These are phyloP conservation scores for Colletotrichum filicis DNA, from an alignment of 2,329 filamentous ascomycete genomes.

Conservation along the genomic window DNA sequence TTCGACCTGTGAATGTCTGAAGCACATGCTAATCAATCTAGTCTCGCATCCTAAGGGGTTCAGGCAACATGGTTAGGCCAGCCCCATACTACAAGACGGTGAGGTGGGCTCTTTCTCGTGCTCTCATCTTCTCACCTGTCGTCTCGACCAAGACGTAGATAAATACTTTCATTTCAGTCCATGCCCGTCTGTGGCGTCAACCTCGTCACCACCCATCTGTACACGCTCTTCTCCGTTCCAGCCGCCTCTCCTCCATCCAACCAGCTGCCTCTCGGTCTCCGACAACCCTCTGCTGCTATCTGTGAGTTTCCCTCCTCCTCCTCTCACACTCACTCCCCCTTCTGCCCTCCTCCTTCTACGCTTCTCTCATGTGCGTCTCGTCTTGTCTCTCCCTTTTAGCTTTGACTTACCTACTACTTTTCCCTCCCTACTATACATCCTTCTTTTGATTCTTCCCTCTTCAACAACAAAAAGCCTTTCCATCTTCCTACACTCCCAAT, in stretches of 20 bases:
- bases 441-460: slow-evolving; percentile 3
- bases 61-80: slow-evolving; percentile 10
- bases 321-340: slow-evolving; percentile 1
- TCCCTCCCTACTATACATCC: slow-evolving; percentile 19
- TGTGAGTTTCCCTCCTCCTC: slow-evolving; percentile 13
- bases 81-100: background rate
- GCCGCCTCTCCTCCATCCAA: slow-evolving; percentile 15
- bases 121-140: background rate
- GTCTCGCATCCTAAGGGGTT: slow-evolving; percentile 29
- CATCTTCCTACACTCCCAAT: slow-evolving; percentile 10
- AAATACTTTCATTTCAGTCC: slow-evolving; percentile 35
- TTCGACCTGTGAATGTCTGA: slow-evolving; percentile 19
- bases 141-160: slow-evolving; percentile 13
- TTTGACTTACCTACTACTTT: slow-evolving; percentile 9
- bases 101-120: background rate
- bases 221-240: slow-evolving; percentile 27
- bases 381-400: slow-evolving; percentile 18
- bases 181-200: slow-evolving; percentile 31
- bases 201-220: slow-evolving; percentile 30
- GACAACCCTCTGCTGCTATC: background rate
- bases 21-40: slow-evolving; percentile 17
- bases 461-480: background rate
- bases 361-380: background rate
- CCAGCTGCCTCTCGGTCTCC: background rate
- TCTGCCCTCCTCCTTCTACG: background rate